A percentile compares a stretch with the other conserved stretches of the same genome.
These are phyloP conservation scores for Fusarium sp. DNA, from an alignment of 2,329 filamentous ascomycete species.

Conservation along the genomic window DNA sequence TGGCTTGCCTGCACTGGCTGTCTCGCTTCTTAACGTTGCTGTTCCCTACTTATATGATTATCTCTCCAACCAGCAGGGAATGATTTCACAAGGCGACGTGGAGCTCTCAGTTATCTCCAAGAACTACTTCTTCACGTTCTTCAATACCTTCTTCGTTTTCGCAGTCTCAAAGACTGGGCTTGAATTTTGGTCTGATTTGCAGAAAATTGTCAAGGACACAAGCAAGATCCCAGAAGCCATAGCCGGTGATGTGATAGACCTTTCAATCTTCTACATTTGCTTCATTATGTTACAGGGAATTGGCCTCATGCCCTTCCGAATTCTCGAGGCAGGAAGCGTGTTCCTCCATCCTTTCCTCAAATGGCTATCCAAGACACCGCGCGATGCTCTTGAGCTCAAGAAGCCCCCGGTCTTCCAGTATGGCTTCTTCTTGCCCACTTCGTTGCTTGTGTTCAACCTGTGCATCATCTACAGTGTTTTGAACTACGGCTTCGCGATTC, in stretches of 20 bases:
- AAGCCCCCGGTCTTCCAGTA: constrained; percentile 92
- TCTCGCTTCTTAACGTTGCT: constrained; percentile 87
- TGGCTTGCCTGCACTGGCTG: constrained; percentile 84
- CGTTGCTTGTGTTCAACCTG: constrained; percentile 92
- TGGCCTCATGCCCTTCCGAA: constrained; percentile 91
- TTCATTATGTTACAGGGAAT: constrained; percentile 94
- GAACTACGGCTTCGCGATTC: constrained; percentile 80
- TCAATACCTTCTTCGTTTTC: constrained; percentile 98
- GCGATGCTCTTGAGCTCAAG: constrained; percentile 86
- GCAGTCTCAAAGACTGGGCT: constrained; percentile 87
- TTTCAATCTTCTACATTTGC: constrained; percentile 90
- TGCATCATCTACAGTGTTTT: constrained; percentile 95
- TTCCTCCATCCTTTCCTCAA: constrained; percentile 83
- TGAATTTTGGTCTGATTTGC: constrained; percentile 77
- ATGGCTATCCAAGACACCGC: constrained; percentile 84
- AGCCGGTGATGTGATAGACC: constrained; percentile 77
- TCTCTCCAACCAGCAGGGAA: constrained; percentile 90
- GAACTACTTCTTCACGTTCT: constrained; percentile 99
- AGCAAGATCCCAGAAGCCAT: constrained; percentile 80
- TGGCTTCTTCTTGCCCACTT: constrained; percentile 93
- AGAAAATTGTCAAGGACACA: constrained; percentile 81
- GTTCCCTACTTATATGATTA: constrained; percentile 97
- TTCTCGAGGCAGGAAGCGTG: constrained; percentile 90
- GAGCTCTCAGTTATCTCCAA: constrained; percentile 96
- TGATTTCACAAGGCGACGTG: constrained; percentile 93